These are phyloP conservation scores for Spencermartinsiella ligniputridi DNA, from an alignment of 1,139 yeast genomes.

Conservation along the genomic window DNA sequence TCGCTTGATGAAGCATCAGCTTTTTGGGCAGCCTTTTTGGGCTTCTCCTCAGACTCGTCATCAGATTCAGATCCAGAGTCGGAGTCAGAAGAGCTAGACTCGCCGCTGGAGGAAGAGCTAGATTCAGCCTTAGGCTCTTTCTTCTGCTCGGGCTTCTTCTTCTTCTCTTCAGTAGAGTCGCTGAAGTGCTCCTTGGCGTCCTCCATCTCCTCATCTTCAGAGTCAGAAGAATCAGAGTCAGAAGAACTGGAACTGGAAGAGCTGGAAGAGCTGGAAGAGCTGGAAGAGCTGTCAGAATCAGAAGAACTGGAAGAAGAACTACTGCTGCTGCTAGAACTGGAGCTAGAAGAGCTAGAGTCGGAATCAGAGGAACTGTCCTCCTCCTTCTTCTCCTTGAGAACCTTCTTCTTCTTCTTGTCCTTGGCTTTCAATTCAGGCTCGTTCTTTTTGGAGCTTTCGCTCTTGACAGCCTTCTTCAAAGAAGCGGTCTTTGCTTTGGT, in stretches of 20 bases:
- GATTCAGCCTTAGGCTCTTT: not conserved
- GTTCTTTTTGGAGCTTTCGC: constrained; percentile 15
- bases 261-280: constrained; percentile 14
- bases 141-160: no score
- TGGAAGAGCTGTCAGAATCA: constrained; percentile 5
- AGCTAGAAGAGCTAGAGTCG: constrained; percentile 28
- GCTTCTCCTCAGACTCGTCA: constrained; percentile 20
- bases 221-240: constrained; percentile 18
- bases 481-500: constrained; percentile 7
- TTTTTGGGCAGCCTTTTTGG: constrained; percentile 18
- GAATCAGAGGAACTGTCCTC: constrained; percentile 35
- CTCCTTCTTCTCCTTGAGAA: constrained; percentile 25
- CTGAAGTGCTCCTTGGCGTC: not conserved
- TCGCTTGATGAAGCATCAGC: constrained; percentile 16
- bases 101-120: not conserved
- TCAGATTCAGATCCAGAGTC: constrained; percentile 20
- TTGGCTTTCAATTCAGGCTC: constrained; percentile 24
- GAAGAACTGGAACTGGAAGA: constrained; percentile 17
- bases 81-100: constrained; percentile 10
- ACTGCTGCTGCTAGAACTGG: constrained; percentile 19
- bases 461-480: constrained; percentile 18
- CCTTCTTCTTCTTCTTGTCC: constrained; percentile 11
- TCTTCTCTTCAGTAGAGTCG: constrained; percentile 20
- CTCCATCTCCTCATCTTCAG: constrained; percentile 30
- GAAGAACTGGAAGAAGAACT: constrained; percentile 24